A percentile compares a stretch with the other conserved stretches of the same genome.
Conservation (phyloP, 2,329 filamentous ascomycete species). For the Monosporascus sp. region DNA sequence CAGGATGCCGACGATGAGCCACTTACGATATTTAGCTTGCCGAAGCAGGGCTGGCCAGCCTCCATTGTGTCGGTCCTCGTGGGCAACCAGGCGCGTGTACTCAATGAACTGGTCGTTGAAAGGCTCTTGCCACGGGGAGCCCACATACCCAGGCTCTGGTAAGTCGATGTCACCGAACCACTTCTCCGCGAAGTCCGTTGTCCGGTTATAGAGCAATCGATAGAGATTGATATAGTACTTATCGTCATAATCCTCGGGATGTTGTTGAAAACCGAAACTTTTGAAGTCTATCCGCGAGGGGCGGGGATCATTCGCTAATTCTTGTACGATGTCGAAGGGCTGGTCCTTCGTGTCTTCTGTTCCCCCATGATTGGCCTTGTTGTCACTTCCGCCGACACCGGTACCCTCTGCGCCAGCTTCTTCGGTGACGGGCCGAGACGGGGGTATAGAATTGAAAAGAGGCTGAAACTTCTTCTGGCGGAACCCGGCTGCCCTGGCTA, state of each 20-base stretch:
- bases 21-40: slow-evolving; percentile 23
- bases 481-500: no score
- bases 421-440: no score
- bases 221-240: slow-evolving; percentile 20
- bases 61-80: slow-evolving; percentile 27
- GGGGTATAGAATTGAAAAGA: no score
- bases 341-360: not conserved
- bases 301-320: slow-evolving; percentile 8
- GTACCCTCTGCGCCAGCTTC: not conserved
- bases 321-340: not conserved
- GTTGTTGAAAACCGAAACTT: slow-evolving; percentile 5
- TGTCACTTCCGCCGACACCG: not conserved
- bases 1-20: slow-evolving; percentile 31
- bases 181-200: slow-evolving; percentile 15
- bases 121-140: slow-evolving; percentile 17
- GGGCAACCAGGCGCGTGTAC: slow-evolving; percentile 27
- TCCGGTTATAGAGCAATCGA: slow-evolving; percentile 19
- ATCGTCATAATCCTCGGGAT: slow-evolving; percentile 17
- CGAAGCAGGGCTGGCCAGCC: slow-evolving; percentile 31
- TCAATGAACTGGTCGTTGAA: slow-evolving; percentile 27
- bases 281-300: slow-evolving; percentile 19
- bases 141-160: slow-evolving; percentile 9
- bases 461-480: no score
- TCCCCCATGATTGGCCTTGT: not conserved
- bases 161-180: slow-evolving; percentile 22